Percentiles rank a stretch among this genome's conserved stretches.
These are phyloP conservation scores for Antrodiella citrinella DNA, from an alignment of 768 basidiomycete species.

Conservation along the genomic window DNA sequence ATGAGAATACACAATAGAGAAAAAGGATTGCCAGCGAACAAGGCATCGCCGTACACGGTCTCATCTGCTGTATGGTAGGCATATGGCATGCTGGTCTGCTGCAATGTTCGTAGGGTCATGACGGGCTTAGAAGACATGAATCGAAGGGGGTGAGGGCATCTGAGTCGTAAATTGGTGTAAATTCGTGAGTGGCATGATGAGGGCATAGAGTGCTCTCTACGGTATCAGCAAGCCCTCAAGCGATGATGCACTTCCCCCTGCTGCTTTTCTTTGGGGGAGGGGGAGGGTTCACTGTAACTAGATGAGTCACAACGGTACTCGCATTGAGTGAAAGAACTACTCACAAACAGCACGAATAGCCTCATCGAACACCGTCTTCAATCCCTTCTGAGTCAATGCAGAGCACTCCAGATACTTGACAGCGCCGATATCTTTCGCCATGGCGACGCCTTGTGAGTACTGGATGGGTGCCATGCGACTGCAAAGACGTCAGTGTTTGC, in stretches of 20 bases:
- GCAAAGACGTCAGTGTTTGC: constrained; percentile 6
- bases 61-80: not conserved
- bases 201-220: not conserved
- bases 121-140: not conserved
- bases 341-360: constrained; percentile 93
- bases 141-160: constrained; percentile 28
- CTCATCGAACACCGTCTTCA: constrained; percentile 99
- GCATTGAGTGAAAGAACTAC: constrained; percentile 28
- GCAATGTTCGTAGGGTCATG: not conserved
- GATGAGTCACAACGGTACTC: constrained; percentile 1
- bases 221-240: constrained; percentile 40
- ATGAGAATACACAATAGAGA: not conserved
- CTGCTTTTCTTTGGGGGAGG: constrained; percentile 48
- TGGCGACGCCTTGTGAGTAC: constrained; percentile 83
- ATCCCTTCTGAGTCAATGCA: constrained; percentile 93
- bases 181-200: constrained; percentile 58
- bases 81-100: not conserved
- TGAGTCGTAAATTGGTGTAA: constrained; percentile 58
- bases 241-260: constrained; percentile 56
- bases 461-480: constrained; percentile 94
- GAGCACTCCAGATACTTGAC: constrained; percentile 97
- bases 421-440: constrained; percentile 91
- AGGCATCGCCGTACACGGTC: not conserved
- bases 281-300: constrained; percentile 62
- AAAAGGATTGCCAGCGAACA: not conserved